These are phyloP conservation scores for Meyerozyma sp. DNA, from an alignment of 1,139 yeast species.

Conservation along the genomic window DNA sequence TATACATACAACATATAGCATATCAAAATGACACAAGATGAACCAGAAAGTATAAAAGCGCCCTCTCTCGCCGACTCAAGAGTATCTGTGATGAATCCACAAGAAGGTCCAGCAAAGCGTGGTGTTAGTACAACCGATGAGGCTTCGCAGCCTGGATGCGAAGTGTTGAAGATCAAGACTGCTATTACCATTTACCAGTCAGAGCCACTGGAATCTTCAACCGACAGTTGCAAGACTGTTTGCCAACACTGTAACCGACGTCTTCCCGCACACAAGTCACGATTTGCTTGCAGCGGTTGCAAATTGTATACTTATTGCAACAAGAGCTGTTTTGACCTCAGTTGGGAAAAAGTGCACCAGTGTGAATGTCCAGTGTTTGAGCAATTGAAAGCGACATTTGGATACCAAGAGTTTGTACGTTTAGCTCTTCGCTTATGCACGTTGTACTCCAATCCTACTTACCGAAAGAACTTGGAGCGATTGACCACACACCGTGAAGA, in stretches of 20 bases:
- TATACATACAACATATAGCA: neutral
- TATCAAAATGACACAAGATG: neutral
- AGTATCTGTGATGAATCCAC: neutral
- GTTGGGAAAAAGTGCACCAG: constrained; percentile 8
- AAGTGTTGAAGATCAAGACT: neutral
- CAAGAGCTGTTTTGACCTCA: constrained; percentile 6
- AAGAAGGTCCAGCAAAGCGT: neutral
- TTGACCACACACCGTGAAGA: constrained; percentile 6
- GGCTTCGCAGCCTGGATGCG: neutral
- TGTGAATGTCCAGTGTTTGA: constrained; percentile 9
- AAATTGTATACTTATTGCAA: constrained; percentile 9
- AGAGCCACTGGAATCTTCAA: neutral
- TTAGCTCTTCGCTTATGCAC: constrained; percentile 5
- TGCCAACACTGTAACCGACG: constrained; percentile 7
- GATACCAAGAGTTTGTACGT: constrained; percentile 4
- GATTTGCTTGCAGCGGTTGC: constrained; percentile 5
- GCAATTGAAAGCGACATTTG: neutral
- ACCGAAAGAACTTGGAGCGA: constrained; percentile 1
- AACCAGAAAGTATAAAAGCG: neutral
- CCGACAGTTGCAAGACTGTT: constrained; percentile 2
- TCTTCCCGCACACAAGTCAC: neutral
- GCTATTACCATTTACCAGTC: neutral
- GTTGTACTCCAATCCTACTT: constrained; percentile 2
- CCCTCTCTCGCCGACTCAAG: neutral
- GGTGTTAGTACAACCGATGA: neutral